Evolutionary conservation across 352 stramenopile species (phyloP), one percentile per base, ranked within the genome.

Genomic region (Globisporangium nodosum): DNA sequence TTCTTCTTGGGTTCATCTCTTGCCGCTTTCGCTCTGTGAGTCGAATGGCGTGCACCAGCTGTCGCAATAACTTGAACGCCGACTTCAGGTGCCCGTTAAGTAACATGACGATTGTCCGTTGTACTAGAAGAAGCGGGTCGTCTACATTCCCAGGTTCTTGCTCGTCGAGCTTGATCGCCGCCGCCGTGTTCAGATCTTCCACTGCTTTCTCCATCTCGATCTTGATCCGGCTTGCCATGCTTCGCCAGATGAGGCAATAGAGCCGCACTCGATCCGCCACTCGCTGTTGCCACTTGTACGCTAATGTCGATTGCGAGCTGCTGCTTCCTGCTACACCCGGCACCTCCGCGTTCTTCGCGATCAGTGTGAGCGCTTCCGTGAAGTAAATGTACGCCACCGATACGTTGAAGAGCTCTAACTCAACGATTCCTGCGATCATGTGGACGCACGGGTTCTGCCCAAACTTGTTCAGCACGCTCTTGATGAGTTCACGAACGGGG

Each of bases 181-280:
- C 69, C 0, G 73, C 78, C 13, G 75, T 12, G n/a, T 85, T 82
- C 12, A 88, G 50, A 48, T 85, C 74, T 47, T 84, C 72, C 0
- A 85, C 74, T 0, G 70, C 69, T 58, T 69, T 64, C 12, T 82
- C 66, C 63, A 76, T 84, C 50, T 83, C 75, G 20, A 76, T 73
- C 49, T 74, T 75, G 21, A 81, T 53, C 5, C 73, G 64, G 55
- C 62, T 69, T 1, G 68, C 66, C 47, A 85, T 55, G 37, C 70
- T 82, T 46, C 75, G 60, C 73, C 68, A 85, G 18, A 85, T 52
- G n/a, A 79, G 54, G n/a, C 64, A 81, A 50, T 84, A 81, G 47
- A 73, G 81, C 39, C 79, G 79, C 31, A 73, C 64, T 8, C 69
- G 71, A 13, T 76, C 54, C 24, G 74, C 12, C 9, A 79, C 40